phyloP scores from a whole-genome alignment of 2,329 filamentous ascomycete species.

The Fusarium sp. region DNA sequence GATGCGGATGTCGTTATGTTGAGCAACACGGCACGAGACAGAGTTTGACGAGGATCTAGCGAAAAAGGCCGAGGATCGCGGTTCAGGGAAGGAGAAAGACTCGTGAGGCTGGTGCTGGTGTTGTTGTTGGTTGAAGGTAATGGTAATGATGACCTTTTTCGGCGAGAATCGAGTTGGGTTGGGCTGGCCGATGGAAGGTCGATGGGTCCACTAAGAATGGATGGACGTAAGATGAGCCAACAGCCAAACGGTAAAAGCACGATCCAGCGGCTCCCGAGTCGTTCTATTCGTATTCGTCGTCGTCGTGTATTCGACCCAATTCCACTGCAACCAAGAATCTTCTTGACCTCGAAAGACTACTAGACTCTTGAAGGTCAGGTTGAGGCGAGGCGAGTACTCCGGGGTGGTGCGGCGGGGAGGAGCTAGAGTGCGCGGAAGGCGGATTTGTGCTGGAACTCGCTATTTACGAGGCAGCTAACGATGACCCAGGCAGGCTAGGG shows the following conservation, averaged over 20 bases:
- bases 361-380: constrained; percentile 19
- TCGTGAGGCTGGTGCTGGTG: constrained; percentile 23
- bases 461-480: constrained; percentile 16
- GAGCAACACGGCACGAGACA: constrained; percentile 4
- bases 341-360: constrained; percentile 8
- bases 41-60: constrained; percentile 13
- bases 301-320: background rate
- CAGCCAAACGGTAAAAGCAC: constrained; percentile 2
- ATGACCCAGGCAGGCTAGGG: constrained; percentile 11
- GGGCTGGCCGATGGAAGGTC: constrained; percentile 7
- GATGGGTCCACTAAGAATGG: constrained; percentile 33
- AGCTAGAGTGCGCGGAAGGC: constrained; percentile 33
- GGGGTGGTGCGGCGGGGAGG: constrained; percentile 22
- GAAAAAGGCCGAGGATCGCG: constrained; percentile 3
- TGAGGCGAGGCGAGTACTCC: background rate
- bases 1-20: background rate
- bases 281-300: background rate
- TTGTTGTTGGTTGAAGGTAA: constrained; percentile 6
- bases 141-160: constrained; percentile 25
- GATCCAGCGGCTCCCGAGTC: background rate
- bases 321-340: constrained; percentile 12
- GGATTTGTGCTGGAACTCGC: constrained; percentile 33
- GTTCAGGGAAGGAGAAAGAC: constrained; percentile 13
- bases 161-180: constrained; percentile 20
- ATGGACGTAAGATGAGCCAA: constrained; percentile 18